phyloP scores from a whole-genome alignment of 768 basidiomycete species.

The Trametes cingulata region DNA sequence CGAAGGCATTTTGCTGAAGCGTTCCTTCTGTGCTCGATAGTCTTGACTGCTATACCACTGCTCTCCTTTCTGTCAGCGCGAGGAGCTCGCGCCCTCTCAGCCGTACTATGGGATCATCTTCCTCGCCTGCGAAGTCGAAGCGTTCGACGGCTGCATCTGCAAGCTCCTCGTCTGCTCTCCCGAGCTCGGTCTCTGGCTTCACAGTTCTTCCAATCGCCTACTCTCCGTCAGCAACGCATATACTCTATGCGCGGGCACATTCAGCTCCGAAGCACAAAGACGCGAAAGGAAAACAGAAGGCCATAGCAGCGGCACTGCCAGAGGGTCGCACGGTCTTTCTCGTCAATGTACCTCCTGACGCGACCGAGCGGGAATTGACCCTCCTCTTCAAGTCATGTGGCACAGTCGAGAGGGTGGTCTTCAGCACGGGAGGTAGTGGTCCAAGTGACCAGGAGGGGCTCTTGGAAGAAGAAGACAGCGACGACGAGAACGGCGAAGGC shows the following conservation, averaged over 20 bases:
- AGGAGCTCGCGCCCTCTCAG: background rate
- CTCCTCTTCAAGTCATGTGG: slow-evolving; percentile 78
- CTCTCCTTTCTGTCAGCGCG: background rate
- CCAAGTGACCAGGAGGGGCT: slow-evolving; percentile 34
- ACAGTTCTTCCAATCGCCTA: slow-evolving; percentile 46
- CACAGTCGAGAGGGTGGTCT: slow-evolving; percentile 72
- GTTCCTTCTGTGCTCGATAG: background rate
- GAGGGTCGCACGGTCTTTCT: slow-evolving; percentile 80
- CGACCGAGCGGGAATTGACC: slow-evolving; percentile 77
- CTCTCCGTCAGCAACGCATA: slow-evolving; percentile 52
- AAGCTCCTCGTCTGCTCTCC: slow-evolving; percentile 17
- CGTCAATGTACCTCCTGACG: slow-evolving; percentile 87
- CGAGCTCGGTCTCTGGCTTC: slow-evolving; percentile 45
- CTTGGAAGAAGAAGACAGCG: slow-evolving; percentile 32
- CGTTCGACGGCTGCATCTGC: background rate
- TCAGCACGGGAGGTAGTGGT: slow-evolving; percentile 41
- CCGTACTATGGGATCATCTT: slow-evolving; percentile 4
- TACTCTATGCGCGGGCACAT: slow-evolving; percentile 78
- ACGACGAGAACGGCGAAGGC: slow-evolving; percentile 37
- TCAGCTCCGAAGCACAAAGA: slow-evolving; percentile 45
- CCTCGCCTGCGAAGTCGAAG: background rate
- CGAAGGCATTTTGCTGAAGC: background rate
- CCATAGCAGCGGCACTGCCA: slow-evolving; percentile 32
- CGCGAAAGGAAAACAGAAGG: slow-evolving; percentile 26
- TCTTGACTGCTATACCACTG: background rate